These are phyloP conservation scores for Tolypocladium ovalisporum DNA, from an alignment of 2,329 filamentous ascomycete species.

Conservation along the genomic window DNA sequence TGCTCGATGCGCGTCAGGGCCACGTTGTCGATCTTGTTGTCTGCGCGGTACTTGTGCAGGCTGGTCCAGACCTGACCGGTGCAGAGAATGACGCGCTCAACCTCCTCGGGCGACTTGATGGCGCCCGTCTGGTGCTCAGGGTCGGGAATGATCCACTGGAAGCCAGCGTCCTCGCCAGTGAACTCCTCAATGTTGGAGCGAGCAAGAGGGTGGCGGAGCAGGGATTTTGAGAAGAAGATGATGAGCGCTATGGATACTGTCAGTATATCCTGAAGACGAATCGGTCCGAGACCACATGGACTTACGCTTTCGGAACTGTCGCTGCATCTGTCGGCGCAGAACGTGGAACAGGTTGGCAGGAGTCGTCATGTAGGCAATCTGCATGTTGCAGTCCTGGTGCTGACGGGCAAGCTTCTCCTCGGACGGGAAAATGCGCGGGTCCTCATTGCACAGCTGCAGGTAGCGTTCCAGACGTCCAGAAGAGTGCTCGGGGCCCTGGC, in stretches of 20 bases:
- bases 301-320: slow-evolving; percentile 98
- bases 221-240: slow-evolving; percentile 96
- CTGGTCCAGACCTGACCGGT: slow-evolving; percentile 88
- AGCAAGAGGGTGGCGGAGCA: slow-evolving; percentile 86
- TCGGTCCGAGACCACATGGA: slow-evolving; percentile 10
- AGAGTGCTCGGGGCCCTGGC: slow-evolving; percentile 95
- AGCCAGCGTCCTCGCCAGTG: slow-evolving; percentile 71
- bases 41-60: slow-evolving; percentile 80
- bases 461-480: slow-evolving; percentile 96
- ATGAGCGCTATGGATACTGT: slow-evolving; percentile 54
- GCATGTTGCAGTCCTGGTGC: slow-evolving; percentile 99
- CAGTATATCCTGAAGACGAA: background rate
- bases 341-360: slow-evolving; percentile 95
- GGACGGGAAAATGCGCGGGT: slow-evolving; percentile 83
- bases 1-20: slow-evolving; percentile 95
- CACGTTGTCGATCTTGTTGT: slow-evolving; percentile 78
- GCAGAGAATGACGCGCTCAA: slow-evolving; percentile 91
- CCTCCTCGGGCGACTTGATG: slow-evolving; percentile 72
- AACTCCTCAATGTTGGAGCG: slow-evolving; percentile 88
- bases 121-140: slow-evolving; percentile 65
- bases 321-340: slow-evolving; percentile 93
- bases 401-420: slow-evolving; percentile 87
- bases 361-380: slow-evolving; percentile 94
- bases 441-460: slow-evolving; percentile 94
- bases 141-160: slow-evolving; percentile 94